These are phyloP conservation scores for Neurospora sp. DNA, from an alignment of 2,329 filamentous ascomycete genomes.

Conservation along the genomic window DNA sequence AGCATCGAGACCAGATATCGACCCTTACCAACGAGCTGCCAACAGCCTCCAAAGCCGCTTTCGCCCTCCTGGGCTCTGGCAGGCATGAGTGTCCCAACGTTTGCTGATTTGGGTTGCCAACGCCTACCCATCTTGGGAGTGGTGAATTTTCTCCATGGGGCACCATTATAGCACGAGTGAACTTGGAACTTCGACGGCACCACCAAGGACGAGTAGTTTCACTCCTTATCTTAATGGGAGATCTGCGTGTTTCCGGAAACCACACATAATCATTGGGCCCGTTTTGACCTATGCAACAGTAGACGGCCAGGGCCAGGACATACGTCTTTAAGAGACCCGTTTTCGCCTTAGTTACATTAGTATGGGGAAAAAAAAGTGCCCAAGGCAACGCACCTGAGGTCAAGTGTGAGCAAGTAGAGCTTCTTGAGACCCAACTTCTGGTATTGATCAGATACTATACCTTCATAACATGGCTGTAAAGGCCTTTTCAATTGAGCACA, in stretches of 20 bases:
- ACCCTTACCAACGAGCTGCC: not conserved
- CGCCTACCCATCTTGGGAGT: conserved; percentile 13
- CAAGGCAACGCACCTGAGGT: not conserved
- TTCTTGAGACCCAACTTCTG: not conserved
- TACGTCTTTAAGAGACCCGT: not conserved
- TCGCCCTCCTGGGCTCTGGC: conserved; percentile 49
- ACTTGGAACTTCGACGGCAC: conserved; percentile 30
- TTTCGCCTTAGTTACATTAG: not conserved
- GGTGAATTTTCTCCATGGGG: conserved; percentile 28
- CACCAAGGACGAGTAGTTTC: conserved; percentile 76
- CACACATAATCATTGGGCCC: not conserved
- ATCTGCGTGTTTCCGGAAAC: not conserved
- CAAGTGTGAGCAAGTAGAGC: not conserved
- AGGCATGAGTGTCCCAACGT: conserved; percentile 53
- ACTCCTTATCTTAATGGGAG: conserved; percentile 30
- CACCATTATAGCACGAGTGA: conserved; percentile 29
- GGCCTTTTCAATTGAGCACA: not conserved
- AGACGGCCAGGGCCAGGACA: not conserved
- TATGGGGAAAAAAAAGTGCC: not conserved
- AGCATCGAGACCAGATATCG: conserved; percentile 19
- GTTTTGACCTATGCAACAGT: not conserved
- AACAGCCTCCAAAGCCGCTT: conserved; percentile 10
- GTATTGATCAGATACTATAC: not conserved
- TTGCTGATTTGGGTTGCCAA: conserved; percentile 45
- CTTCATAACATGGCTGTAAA: not conserved